phyloP scores from a whole-genome alignment of 2,329 filamentous ascomycete species.

The Saccharata proteae region DNA sequence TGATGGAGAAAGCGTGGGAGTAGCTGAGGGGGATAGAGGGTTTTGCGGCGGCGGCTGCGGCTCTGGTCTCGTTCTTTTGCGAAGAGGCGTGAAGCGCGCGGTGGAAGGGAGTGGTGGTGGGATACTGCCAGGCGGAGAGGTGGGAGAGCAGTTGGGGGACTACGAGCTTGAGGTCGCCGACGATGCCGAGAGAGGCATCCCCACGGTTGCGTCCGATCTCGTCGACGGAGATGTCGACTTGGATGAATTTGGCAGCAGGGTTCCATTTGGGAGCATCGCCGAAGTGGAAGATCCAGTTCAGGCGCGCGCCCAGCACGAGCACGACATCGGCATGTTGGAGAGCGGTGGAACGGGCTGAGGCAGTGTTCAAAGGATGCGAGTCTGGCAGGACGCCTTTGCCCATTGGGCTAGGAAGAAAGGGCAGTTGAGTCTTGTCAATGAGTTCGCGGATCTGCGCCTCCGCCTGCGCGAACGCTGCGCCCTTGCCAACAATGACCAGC shows the following conservation, averaged over 20 bases:
- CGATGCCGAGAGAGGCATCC: conserved; percentile 35
- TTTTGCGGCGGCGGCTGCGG: conserved; percentile 29
- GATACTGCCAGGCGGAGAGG: conserved; percentile 34
- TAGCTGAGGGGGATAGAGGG: conserved; percentile 36
- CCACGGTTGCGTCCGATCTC: conserved; percentile 42
- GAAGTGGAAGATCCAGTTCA: conserved; percentile 49
- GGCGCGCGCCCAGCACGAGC: conserved; percentile 40
- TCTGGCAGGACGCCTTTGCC: conserved; percentile 46
- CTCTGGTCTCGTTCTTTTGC: conserved; percentile 36
- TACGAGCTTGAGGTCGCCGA: conserved; percentile 41
- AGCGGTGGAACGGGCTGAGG: conserved; percentile 42
- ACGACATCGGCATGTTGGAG: conserved; percentile 44
- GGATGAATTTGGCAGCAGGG: conserved; percentile 37
- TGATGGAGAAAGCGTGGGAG: conserved; percentile 39
- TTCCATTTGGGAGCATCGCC: conserved; percentile 45
- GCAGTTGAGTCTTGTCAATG: conserved; percentile 36
- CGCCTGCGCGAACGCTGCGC: conserved; percentile 41
- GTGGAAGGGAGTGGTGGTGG: conserved; percentile 22
- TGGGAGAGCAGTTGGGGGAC: conserved; percentile 32
- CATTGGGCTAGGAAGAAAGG: conserved; percentile 48
- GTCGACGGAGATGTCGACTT: conserved; percentile 42
- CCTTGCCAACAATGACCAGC: conserved; percentile 44
- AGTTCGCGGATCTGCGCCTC: conserved; percentile 34
- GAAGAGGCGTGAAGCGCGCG: conserved; percentile 23
- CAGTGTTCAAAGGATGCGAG: conserved; percentile 39